Evolutionary conservation across 768 basidiomycete genomes (phyloP), one percentile per base, ranked within the genome.

Genomic region (Amanita rubescens): DNA sequence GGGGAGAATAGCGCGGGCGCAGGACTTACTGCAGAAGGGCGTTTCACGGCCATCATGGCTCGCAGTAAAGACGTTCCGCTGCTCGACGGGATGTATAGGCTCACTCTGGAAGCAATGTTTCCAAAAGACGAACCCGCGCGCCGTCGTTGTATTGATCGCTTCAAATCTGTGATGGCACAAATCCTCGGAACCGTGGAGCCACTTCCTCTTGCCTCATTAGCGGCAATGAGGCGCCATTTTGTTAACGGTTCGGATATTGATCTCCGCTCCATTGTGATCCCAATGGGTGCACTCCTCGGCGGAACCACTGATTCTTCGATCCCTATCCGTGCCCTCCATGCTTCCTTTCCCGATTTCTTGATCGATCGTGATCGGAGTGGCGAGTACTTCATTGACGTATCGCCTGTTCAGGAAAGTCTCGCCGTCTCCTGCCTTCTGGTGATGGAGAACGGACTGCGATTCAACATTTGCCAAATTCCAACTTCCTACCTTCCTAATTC

Each of bases 301-400:
- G 20, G 46, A 17, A 34, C 24, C n/a, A 19, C 46, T 2, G 46
- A 48, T 17, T 14, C 20, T 30, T 34, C 15, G 2, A 44, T 44
- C 25, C 60, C 59, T 11, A 59, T 70, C 37, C 61, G 57, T 3
- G 58, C 65, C 1, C 61, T 71, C n/a, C 71, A 72, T 51, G 59
- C 66, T 11, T 71, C 71, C 1, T 71, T 72, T 49, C 57, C 57
- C 2, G 71, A 73, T 41, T 73, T 65, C 48, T 53, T 71, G 17
- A 52, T 54, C 1, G 62, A 69, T 8, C 25, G 55, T 1, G 27
- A 37, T 25, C 65, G 68, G 10, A 63, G 63, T 27, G 55, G 54
- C 6, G 50, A 38, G 3, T 70, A 67, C 49, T 53, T 49, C 46
- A 30, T 49, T 9, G 55, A 51, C 6, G 32, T 9, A 2, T 51